These are phyloP conservation scores for Parachaetomium inaequale DNA, from an alignment of 495 filamentous ascomycete species.

Conservation along the genomic window DNA sequence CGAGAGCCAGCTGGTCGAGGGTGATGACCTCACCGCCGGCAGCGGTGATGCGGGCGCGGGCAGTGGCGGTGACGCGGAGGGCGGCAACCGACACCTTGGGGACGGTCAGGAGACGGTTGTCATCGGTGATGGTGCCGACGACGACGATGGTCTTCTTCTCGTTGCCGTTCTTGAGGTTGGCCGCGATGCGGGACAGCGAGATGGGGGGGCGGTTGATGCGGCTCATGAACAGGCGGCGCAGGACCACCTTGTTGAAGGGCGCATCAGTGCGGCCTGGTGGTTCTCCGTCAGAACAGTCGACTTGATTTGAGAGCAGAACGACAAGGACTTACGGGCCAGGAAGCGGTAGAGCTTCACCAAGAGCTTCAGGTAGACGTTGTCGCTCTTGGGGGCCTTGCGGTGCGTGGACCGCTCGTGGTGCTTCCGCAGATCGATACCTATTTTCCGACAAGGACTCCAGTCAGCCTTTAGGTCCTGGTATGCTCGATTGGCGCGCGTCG, in stretches of 20 bases:
- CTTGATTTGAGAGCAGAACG: neutral
- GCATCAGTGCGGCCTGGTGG: slow-evolving; percentile 83
- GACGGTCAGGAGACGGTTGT: slow-evolving; percentile 83
- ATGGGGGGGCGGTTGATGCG: slow-evolving; percentile 94
- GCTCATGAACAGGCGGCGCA: slow-evolving; percentile 95
- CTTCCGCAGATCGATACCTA: slow-evolving; percentile 67
- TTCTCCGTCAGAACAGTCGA: neutral
- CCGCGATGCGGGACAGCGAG: slow-evolving; percentile 83
- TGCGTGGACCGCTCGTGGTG: slow-evolving; percentile 86
- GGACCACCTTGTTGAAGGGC: slow-evolving; percentile 94
- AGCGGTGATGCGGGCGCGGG: slow-evolving; percentile 84
- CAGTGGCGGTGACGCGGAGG: slow-evolving; percentile 91
- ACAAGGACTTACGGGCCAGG: slow-evolving; percentile 83
- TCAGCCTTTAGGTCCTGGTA: slow-evolving; percentile 53
- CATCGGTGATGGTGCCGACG: slow-evolving; percentile 91
- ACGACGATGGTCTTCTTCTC: slow-evolving; percentile 88
- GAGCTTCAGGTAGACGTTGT: slow-evolving; percentile 96
- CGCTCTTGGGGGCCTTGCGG: slow-evolving; percentile 93
- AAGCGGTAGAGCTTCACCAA: slow-evolving; percentile 99
- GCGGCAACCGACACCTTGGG: slow-evolving; percentile 92
- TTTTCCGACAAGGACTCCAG: slow-evolving; percentile 41
- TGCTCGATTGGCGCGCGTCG: slow-evolving; percentile 39
- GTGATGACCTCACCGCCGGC: slow-evolving; percentile 93
- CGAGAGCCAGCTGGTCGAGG: slow-evolving; percentile 90
- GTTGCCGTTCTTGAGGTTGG: slow-evolving; percentile 63